Conservation (phyloP, 768 basidiomycete species). For the Pisolithus orientalis region DNA sequence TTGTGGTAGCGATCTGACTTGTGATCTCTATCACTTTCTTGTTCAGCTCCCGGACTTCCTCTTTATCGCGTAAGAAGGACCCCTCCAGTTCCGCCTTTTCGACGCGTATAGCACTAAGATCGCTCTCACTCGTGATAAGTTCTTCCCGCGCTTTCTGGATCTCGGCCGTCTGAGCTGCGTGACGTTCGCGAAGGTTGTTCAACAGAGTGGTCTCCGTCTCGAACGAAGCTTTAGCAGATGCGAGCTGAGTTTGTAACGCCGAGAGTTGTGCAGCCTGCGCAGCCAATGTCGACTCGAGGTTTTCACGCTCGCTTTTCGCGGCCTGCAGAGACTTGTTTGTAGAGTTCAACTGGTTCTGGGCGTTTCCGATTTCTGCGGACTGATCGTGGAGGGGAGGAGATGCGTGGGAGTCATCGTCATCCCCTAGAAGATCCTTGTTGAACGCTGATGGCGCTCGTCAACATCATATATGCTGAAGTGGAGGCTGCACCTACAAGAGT, state of each 20-base stretch:
- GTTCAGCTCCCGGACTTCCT: constrained; percentile 84
- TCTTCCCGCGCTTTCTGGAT: constrained; percentile 71
- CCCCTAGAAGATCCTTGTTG: constrained; percentile 58
- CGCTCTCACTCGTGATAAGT: constrained; percentile 86
- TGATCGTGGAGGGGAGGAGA: constrained; percentile 59
- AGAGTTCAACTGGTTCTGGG: constrained; percentile 77
- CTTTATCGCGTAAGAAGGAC: constrained; percentile 82
- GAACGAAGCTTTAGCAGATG: constrained; percentile 76
- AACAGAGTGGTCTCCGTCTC: constrained; percentile 78
- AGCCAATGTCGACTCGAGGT: constrained; percentile 58
- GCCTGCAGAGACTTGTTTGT: constrained; percentile 68
- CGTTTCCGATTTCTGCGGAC: constrained; percentile 83
- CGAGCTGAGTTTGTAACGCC: constrained; percentile 76
- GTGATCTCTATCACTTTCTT: constrained; percentile 77
- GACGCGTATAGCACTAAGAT: constrained; percentile 78
- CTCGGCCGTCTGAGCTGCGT: constrained; percentile 57
- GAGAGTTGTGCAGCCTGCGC: constrained; percentile 71
- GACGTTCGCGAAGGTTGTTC: constrained; percentile 61
- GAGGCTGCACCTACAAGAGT: constrained; percentile 15
- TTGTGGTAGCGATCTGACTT: constrained; percentile 63
- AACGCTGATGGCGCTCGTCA: constrained; percentile 12
- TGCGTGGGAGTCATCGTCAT: constrained; percentile 49
- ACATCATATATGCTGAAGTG: background rate
- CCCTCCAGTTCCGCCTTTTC: constrained; percentile 94
- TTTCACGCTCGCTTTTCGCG: constrained; percentile 57